These are phyloP conservation scores for Lasiodiplodia theobromae DNA, from an alignment of 2,329 filamentous ascomycete genomes.

Conservation along the genomic window DNA sequence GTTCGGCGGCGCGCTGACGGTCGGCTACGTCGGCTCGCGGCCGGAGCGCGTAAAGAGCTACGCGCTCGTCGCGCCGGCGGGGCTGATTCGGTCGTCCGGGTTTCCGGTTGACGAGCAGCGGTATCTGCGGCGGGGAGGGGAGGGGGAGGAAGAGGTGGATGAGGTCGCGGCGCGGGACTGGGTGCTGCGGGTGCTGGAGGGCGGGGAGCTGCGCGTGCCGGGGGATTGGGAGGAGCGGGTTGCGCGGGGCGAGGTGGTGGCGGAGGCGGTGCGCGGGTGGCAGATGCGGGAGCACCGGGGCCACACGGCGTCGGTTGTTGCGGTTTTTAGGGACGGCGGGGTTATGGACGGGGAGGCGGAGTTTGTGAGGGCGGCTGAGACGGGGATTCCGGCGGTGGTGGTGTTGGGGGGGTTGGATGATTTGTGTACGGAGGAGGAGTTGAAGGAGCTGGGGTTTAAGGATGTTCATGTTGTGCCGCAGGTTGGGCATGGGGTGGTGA, in stretches of 20 bases:
- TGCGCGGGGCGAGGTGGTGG: constrained; percentile 53
- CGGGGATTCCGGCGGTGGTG: constrained; percentile 38
- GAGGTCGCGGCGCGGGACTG: constrained; percentile 46
- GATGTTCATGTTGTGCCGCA: constrained; percentile 47
- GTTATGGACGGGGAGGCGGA: constrained; percentile 48
- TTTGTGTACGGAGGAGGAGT: constrained; percentile 42
- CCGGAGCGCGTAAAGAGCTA: constrained; percentile 44
- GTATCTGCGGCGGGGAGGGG: constrained; percentile 33
- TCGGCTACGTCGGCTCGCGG: constrained; percentile 47
- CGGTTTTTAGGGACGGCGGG: constrained; percentile 55
- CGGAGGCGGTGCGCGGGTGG: constrained; percentile 58
- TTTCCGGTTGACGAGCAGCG: neutral
- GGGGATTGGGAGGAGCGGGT: constrained; percentile 55
- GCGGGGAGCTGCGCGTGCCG: constrained; percentile 51
- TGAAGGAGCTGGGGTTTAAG: constrained; percentile 43
- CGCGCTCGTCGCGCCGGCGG: constrained; percentile 57
- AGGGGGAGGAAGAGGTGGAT: constrained; percentile 33
- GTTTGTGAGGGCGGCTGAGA: constrained; percentile 41
- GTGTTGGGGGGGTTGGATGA: constrained; percentile 50
- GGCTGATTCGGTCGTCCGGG: constrained; percentile 44
- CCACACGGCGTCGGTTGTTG: constrained; percentile 55
- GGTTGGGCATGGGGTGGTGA: constrained; percentile 52
- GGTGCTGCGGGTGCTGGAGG: constrained; percentile 53
- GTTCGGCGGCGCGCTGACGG: constrained; percentile 54
- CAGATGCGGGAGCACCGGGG: constrained; percentile 55